These are phyloP conservation scores for Hyphodiscus sp. DNA, from an alignment of 2,329 filamentous ascomycete species.

Conservation along the genomic window DNA sequence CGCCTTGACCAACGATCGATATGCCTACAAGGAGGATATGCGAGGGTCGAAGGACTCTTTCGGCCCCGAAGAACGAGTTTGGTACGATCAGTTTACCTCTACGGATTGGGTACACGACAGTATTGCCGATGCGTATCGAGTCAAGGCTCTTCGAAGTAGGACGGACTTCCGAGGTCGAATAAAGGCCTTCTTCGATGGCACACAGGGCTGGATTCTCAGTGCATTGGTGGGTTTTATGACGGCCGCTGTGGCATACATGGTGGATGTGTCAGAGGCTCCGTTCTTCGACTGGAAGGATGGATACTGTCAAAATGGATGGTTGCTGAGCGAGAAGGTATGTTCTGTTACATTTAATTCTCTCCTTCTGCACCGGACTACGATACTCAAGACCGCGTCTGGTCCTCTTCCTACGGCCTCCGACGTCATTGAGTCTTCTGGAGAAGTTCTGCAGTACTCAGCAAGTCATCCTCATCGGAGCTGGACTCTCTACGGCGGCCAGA, in stretches of 20 bases:
- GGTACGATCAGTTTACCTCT: constrained; percentile 98
- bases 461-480: neutral
- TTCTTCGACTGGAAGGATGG: constrained; percentile 91
- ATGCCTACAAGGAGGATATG: constrained; percentile 35
- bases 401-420: neutral
- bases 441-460: neutral
- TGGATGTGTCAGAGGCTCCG: constrained; percentile 78
- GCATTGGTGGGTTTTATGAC: constrained; percentile 83
- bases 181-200: constrained; percentile 71
- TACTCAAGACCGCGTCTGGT: neutral
- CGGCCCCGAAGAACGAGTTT: constrained; percentile 78
- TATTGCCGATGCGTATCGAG: constrained; percentile 86
- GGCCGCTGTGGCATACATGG: constrained; percentile 77
- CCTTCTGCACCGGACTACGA: neutral
- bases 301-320: constrained; percentile 69
- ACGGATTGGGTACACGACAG: constrained; percentile 98
- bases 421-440: neutral
- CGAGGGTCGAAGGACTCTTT: constrained; percentile 59
- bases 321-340: constrained; percentile 60
- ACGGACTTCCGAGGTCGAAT: constrained; percentile 82
- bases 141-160: constrained; percentile 73
- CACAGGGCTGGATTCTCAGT: constrained; percentile 91
- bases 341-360: neutral
- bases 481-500: neutral
- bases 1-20: constrained; percentile 49